Evolutionary conservation across 495 filamentous ascomycete species (phyloP).

Genomic region (Xylaria flabelliformis): DNA sequence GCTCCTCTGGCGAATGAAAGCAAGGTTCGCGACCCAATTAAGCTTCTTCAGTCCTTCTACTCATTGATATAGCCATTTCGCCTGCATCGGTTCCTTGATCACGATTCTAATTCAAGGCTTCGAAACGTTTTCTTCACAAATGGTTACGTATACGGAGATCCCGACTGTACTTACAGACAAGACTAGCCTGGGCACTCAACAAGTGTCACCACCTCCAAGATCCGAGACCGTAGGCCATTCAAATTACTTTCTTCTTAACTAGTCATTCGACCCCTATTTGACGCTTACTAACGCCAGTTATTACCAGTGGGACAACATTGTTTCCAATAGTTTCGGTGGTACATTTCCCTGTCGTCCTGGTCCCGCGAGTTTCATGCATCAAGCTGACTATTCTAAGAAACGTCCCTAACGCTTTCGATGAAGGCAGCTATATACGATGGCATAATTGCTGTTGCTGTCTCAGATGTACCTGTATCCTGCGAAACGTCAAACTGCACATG

Average conservation of each 20-base stretch:
- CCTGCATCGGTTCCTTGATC: constrained; percentile 46
- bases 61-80: constrained; percentile 37
- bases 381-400: constrained; percentile 33
- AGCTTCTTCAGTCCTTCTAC: background rate
- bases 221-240: constrained; percentile 35
- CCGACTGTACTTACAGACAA: constrained; percentile 27
- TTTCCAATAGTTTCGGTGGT: constrained; percentile 34
- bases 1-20: constrained; percentile 45
- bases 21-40: constrained; percentile 26
- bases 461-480: constrained; percentile 35
- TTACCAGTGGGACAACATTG: constrained; percentile 37
- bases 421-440: constrained; percentile 48
- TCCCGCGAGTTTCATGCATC: background rate
- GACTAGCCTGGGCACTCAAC: background rate
- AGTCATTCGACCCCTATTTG: background rate
- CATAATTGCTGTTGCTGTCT: constrained; percentile 41
- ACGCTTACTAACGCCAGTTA: background rate
- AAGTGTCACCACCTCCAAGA: constrained; percentile 24
- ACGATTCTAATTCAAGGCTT: constrained; percentile 44
- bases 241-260: background rate
- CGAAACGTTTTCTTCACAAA: constrained; percentile 47
- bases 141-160: constrained; percentile 44
- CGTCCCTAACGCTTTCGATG: constrained; percentile 40
- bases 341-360: background rate
- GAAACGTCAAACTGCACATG: constrained; percentile 44